Evolutionary conservation across 2,329 filamentous ascomycete species (phyloP).

Genomic region (Diplodia seriata): DNA sequence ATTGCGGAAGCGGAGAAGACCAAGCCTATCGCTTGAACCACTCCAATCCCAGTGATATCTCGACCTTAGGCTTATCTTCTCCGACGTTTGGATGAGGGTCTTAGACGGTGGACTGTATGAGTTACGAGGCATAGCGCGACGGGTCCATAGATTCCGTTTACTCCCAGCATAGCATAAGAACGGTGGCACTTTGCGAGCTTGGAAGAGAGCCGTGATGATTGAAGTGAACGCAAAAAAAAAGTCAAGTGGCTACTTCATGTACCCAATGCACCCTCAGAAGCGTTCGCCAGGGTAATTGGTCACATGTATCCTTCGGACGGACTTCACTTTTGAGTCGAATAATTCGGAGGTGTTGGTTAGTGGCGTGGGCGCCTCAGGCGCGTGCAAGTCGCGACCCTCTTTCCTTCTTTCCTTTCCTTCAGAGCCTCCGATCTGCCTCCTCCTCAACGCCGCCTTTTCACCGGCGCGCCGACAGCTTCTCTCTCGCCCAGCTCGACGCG

Average conservation of each 20-base stretch:
- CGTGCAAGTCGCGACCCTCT: background rate
- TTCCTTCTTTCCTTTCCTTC: background rate
- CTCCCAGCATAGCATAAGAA: slow-evolving; percentile 23
- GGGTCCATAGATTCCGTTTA: slow-evolving; percentile 24
- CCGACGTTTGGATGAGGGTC: slow-evolving; percentile 7
- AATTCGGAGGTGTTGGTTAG: background rate
- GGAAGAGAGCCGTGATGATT: slow-evolving; percentile 2
- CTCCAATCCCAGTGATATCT: background rate
- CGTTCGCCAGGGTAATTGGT: too few relatives aligned
- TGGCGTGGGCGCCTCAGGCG: background rate
- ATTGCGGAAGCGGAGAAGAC: slow-evolving; percentile 18
- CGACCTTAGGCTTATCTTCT: slow-evolving; percentile 3
- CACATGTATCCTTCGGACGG: too few relatives aligned
- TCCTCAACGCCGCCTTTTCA: background rate
- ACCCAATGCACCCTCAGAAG: too few relatives aligned
- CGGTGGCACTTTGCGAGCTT: slow-evolving; percentile 5
- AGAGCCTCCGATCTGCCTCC: background rate
- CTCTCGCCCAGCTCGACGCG: background rate
- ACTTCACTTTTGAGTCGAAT: background rate
- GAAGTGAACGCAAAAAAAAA: too few relatives aligned
- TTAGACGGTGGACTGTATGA: slow-evolving; percentile 31
- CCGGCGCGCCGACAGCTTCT: background rate
- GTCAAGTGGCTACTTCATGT: too few relatives aligned
- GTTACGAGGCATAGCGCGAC: slow-evolving; percentile 29
- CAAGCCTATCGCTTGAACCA: slow-evolving; percentile 10